A percentile compares a stretch with the other conserved stretches of the same genome.
Evolutionary conservation across 2,329 filamentous ascomycete genomes (phyloP).

Genomic region (Ophiobolus disseminans): DNA sequence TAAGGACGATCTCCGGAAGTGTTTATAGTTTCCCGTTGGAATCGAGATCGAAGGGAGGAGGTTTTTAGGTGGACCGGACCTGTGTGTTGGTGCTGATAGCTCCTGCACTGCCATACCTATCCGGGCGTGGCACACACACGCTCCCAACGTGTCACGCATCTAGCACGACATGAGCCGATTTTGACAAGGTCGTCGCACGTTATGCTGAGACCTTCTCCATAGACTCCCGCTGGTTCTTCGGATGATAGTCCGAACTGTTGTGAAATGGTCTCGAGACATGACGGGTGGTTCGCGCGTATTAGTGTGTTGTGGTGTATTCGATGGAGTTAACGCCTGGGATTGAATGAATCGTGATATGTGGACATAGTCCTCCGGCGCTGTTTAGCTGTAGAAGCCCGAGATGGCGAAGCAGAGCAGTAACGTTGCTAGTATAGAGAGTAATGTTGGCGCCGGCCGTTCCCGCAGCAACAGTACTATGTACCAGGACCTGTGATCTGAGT

Average conservation of each 20-base stretch:
- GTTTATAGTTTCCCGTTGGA: no score
- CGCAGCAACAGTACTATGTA: no score
- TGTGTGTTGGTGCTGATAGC: background rate
- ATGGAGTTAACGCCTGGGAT: background rate
- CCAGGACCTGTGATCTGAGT: no score
- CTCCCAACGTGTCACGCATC: constrained; percentile 11
- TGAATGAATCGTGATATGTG: background rate
- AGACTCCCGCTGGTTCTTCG: background rate
- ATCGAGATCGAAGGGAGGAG: background rate
- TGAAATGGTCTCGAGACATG: background rate
- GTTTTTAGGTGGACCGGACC: background rate
- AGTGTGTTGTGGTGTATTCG: background rate
- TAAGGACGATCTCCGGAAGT: no score
- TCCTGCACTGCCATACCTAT: background rate
- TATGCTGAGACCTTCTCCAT: constrained; percentile 1
- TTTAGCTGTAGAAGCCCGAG: no score
- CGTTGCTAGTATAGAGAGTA: no score
- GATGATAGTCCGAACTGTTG: constrained; percentile 4
- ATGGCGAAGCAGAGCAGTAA: no score
- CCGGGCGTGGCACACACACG: background rate
- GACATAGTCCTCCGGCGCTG: background rate
- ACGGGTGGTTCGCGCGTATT: no score
- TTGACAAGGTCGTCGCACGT: constrained; percentile 36
- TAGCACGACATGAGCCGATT: constrained; percentile 23
- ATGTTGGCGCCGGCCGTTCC: no score